phyloP scores from a whole-genome alignment of 768 basidiomycete species.

The Tricholoma matsutake region DNA sequence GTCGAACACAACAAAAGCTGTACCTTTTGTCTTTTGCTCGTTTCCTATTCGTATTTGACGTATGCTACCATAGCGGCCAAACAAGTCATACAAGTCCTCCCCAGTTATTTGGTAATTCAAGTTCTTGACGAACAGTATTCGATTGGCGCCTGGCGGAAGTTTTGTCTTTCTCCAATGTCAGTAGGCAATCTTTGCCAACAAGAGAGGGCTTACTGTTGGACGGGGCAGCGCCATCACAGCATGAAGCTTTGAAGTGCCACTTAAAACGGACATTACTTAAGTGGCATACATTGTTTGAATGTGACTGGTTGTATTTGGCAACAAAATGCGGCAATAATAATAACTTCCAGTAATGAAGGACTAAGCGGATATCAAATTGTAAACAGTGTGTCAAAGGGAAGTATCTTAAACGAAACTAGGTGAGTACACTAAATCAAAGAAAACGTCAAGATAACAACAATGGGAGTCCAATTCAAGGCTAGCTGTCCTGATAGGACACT shows the following conservation, averaged over 20 bases:
- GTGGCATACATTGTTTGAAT: neutral
- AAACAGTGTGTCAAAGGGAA: neutral
- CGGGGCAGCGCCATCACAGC: conserved; percentile 59
- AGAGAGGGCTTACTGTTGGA: conserved; percentile 53
- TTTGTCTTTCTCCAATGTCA: conserved; percentile 52
- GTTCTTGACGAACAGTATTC: conserved; percentile 92
- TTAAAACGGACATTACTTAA: neutral
- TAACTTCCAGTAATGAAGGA: no score
- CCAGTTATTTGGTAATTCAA: conserved; percentile 90
- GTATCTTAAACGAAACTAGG: neutral
- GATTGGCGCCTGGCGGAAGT: conserved; percentile 88
- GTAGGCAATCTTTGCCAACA: conserved; percentile 1
- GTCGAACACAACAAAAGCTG: conserved; percentile 95
- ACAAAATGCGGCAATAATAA: conserved; percentile 20
- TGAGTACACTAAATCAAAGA: neutral
- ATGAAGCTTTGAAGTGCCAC: conserved; percentile 1
- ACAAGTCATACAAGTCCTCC: conserved; percentile 93
- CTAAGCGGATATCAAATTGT: no score
- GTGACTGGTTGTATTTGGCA: neutral
- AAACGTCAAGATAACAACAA: neutral
- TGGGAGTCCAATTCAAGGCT: neutral
- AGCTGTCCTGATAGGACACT: neutral
- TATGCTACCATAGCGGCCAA: conserved; percentile 95
- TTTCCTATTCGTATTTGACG: conserved; percentile 94
- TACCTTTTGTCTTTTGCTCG: conserved; percentile 89